phyloP scores from a whole-genome alignment of 306 rosid genomes.

The Pachyrhizus erosus region DNA sequence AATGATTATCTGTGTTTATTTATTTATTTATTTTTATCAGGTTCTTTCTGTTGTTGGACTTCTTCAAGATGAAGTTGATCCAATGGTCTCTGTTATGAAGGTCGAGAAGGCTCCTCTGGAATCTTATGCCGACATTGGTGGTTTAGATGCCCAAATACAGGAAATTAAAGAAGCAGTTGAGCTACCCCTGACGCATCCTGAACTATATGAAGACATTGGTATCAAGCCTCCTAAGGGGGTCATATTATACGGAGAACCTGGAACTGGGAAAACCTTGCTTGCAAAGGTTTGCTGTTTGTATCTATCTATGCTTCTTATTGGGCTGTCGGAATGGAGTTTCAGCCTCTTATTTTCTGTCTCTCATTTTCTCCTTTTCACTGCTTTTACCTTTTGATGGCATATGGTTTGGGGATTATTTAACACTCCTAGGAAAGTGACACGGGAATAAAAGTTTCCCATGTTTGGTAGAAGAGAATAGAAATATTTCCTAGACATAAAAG shows the following conservation, averaged over 20 bases:
- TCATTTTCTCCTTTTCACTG: not conserved
- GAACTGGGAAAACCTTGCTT: conserved; percentile 97
- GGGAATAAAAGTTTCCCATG: not conserved
- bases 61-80: conserved; percentile 99
- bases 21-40: conserved; percentile 47
- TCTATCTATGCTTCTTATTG: not conserved
- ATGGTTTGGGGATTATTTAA: not conserved
- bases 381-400: not conserved
- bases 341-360: too few relatives aligned
- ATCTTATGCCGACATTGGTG: conserved; percentile 98
- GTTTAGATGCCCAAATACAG: conserved; percentile 95
- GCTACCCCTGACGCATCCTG: conserved; percentile 96
- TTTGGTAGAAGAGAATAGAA: not conserved
- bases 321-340: conserved; percentile 41
- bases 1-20: not conserved
- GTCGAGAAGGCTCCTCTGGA: conserved; percentile 99
- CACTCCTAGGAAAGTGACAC: not conserved
- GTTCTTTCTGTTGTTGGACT: conserved; percentile 98
- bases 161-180: conserved; percentile 99
- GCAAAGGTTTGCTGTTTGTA: conserved; percentile 85
- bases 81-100: conserved; percentile 82
- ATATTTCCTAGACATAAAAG: not conserved
- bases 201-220: conserved; percentile 95
- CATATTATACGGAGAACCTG: conserved; percentile 93
- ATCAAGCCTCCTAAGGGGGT: conserved; percentile 99